These are phyloP conservation scores for Naganishia randhawae DNA, from an alignment of 768 basidiomycete genomes.

Conservation along the genomic window DNA sequence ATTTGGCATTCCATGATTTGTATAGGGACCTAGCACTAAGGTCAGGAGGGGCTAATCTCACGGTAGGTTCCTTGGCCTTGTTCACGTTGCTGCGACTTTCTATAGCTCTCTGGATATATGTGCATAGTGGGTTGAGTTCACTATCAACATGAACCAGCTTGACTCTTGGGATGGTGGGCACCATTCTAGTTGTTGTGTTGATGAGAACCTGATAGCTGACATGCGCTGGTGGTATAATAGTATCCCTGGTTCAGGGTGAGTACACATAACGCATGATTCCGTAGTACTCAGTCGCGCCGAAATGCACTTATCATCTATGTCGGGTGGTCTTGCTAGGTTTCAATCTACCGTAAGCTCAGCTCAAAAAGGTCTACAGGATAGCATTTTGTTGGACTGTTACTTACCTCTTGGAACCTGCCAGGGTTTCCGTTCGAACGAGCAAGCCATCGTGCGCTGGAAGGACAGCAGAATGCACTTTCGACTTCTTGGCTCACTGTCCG, in stretches of 20 bases:
- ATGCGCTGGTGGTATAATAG: background rate
- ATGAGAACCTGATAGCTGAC: background rate
- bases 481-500: background rate
- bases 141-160: background rate
- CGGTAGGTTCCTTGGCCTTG: background rate
- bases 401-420: background rate
- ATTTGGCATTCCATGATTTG: background rate
- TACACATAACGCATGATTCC: background rate
- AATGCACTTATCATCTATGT: background rate
- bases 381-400: background rate
- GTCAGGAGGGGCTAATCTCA: background rate
- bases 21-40: background rate
- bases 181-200: background rate
- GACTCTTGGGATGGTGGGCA: constrained; percentile 6
- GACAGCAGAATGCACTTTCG: background rate
- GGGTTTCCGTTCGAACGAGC: background rate
- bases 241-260: background rate
- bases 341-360: background rate
- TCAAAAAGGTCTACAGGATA: background rate
- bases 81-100: background rate
- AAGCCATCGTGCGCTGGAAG: background rate
- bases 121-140: background rate
- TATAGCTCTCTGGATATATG: too few species aligned
- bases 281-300: background rate
- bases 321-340: background rate